Conservation (phyloP, 495 filamentous ascomycete genomes). For the Xylaria castorea region DNA sequence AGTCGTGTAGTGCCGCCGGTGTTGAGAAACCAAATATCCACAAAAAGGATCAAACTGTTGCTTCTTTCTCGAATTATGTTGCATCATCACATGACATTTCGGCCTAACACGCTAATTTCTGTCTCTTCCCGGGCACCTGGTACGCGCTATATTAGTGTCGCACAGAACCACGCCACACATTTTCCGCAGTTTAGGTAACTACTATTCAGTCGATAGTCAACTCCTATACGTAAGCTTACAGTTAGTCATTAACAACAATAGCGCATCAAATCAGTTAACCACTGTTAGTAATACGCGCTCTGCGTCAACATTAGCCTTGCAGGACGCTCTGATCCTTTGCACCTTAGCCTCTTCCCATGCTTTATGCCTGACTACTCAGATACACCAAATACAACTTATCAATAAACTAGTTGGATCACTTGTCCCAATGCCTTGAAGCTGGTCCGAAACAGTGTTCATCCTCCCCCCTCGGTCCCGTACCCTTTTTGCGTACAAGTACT, state of each 20-base stretch:
- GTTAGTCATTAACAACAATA: not conserved
- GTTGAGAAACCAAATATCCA: not conserved
- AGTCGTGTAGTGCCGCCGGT: not conserved
- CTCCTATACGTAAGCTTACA: not conserved
- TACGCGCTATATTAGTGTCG: constrained; percentile 8
- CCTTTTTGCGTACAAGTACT: not conserved
- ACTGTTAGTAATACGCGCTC: not conserved
- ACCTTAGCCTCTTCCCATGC: constrained; percentile 21
- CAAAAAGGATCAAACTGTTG: constrained; percentile 3
- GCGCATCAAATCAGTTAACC: not conserved
- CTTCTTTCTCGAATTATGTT: not conserved
- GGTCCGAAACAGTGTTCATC: not conserved
- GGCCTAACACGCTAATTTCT: not conserved
- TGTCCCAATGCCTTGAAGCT: not conserved
- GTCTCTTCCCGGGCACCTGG: constrained; percentile 10
- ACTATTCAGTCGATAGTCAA: not conserved
- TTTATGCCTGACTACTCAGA: not conserved
- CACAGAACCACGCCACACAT: constrained; percentile 10
- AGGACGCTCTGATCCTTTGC: constrained; percentile 21
- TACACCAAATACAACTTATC: not conserved
- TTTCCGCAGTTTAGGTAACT: not conserved
- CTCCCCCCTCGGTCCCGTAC: not conserved
- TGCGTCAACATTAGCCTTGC: constrained; percentile 23
- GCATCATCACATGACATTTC: constrained; percentile 1
- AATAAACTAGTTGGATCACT: not conserved